phyloP scores from a whole-genome alignment of 371 early-diverging fungal species.

The Nosema muscidifuracis region DNA sequence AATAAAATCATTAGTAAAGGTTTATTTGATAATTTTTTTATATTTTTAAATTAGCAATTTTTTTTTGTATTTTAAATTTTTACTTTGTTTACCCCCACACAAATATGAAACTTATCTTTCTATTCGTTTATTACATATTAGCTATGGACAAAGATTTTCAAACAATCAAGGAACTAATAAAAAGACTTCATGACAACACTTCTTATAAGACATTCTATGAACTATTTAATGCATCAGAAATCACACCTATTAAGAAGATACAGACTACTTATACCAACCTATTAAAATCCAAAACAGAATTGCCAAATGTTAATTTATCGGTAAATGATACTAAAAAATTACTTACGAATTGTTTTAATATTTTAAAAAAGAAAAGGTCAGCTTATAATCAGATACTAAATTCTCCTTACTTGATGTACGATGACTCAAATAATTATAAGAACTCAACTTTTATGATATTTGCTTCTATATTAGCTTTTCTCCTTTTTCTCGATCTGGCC shows the following conservation, averaged over 20 bases:
- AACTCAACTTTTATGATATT: conserved; percentile 16
- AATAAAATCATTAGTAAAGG: too few species aligned
- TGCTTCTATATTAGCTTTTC: background rate
- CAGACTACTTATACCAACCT: conserved; percentile 35
- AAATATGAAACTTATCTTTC: background rate
- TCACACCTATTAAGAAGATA: conserved; percentile 9
- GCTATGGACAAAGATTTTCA: background rate
- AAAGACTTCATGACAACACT: conserved; percentile 35
- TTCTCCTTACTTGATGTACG: conserved; percentile 15
- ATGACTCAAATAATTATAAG: conserved; percentile 23
- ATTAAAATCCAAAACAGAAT: background rate
- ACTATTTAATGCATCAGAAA: conserved; percentile 13
- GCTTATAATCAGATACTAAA: conserved; percentile 37
- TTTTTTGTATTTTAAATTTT: too few species aligned
- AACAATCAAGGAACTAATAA: background rate
- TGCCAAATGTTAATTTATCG: background rate
- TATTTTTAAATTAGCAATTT: too few species aligned
- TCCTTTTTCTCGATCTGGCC: conserved; percentile 19
- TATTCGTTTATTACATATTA: background rate
- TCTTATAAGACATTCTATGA: conserved; percentile 40
- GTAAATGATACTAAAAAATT: conserved; percentile 23
- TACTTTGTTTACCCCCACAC: background rate
- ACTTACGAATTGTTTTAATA: conserved; percentile 12
- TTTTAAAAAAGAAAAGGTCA: conserved; percentile 21
- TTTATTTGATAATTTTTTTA: too few species aligned